Conservation (phyloP, 768 basidiomycete species). For the Naganishia randhawae region DNA sequence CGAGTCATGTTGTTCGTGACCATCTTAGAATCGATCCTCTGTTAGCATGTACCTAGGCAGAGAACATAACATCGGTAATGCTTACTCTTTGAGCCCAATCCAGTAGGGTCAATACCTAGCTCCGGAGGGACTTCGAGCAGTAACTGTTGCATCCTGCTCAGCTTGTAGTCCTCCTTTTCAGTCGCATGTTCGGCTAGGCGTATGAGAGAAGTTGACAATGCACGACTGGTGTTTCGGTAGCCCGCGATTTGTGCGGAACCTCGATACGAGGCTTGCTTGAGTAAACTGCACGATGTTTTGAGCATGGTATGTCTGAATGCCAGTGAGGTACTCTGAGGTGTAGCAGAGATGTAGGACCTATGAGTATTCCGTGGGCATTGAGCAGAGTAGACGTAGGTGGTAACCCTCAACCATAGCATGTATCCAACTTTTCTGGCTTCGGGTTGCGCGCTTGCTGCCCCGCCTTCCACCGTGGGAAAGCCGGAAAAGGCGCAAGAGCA, state of each 20-base stretch:
- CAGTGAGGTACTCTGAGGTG: neutral
- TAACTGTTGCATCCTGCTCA: constrained; percentile 20
- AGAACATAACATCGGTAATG: neutral
- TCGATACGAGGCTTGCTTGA: neutral
- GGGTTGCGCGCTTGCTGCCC: neutral
- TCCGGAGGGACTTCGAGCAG: constrained; percentile 25
- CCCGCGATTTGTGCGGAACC: neutral
- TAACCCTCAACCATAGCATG: neutral
- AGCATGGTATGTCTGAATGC: neutral
- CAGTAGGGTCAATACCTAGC: constrained; percentile 7
- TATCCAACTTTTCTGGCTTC: constrained; percentile 14
- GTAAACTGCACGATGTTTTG: neutral
- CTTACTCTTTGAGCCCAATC: constrained; percentile 7
- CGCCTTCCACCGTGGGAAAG: constrained; percentile 9
- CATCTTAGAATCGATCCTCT: constrained; percentile 31
- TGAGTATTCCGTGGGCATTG: neutral
- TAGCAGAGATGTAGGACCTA: too few species aligned
- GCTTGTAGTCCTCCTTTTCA: neutral
- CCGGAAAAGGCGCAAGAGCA: constrained; percentile 11
- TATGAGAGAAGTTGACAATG: constrained; percentile 1
- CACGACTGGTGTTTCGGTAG: neutral
- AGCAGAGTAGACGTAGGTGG: neutral
- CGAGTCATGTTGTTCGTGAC: neutral
- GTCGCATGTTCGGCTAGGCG: constrained; percentile 2
- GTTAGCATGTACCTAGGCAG: neutral